phyloP scores from a whole-genome alignment of 2,329 filamentous ascomycete genomes.

The Thelonectria blattea region DNA sequence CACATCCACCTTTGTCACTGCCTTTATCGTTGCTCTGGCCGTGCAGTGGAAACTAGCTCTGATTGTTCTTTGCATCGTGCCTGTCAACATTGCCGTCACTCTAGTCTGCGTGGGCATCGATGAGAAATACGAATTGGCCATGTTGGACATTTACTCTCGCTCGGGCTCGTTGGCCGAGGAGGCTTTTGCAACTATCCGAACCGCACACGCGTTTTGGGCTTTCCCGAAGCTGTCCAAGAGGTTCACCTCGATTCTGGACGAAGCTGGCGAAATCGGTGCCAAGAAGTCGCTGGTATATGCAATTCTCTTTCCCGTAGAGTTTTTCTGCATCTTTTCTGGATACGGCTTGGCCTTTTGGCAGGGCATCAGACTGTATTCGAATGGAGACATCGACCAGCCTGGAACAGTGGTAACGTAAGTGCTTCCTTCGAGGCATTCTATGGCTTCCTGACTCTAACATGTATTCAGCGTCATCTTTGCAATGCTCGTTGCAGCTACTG shows the following conservation, averaged over 20 bases:
- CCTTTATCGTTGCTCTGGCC: slow-evolving; percentile 49
- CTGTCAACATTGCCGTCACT: slow-evolving; percentile 50
- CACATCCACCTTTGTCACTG: slow-evolving; percentile 47
- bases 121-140: slow-evolving; percentile 49
- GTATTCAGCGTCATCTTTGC: slow-evolving; percentile 52
- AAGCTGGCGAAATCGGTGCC: slow-evolving; percentile 46
- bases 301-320: slow-evolving; percentile 52
- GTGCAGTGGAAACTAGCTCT: slow-evolving; percentile 51
- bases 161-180: slow-evolving; percentile 56
- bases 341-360: slow-evolving; percentile 60
- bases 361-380: slow-evolving; percentile 53
- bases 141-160: slow-evolving; percentile 51
- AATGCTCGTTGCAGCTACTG: slow-evolving; percentile 52
- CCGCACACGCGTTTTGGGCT: slow-evolving; percentile 58
- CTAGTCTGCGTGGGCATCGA: slow-evolving; percentile 48
- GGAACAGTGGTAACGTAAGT: slow-evolving; percentile 55
- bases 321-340: slow-evolving; percentile 55
- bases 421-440: neutral
- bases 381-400: slow-evolving; percentile 51
- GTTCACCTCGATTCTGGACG: slow-evolving; percentile 50
- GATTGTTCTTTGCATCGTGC: slow-evolving; percentile 54
- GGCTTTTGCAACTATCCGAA: slow-evolving; percentile 55
- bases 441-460: slow-evolving; percentile 1
- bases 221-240: slow-evolving; percentile 50
- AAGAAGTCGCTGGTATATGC: slow-evolving; percentile 53